These are phyloP conservation scores for Apodospora peruviana DNA, from an alignment of 495 filamentous ascomycete species.

Conservation along the genomic window DNA sequence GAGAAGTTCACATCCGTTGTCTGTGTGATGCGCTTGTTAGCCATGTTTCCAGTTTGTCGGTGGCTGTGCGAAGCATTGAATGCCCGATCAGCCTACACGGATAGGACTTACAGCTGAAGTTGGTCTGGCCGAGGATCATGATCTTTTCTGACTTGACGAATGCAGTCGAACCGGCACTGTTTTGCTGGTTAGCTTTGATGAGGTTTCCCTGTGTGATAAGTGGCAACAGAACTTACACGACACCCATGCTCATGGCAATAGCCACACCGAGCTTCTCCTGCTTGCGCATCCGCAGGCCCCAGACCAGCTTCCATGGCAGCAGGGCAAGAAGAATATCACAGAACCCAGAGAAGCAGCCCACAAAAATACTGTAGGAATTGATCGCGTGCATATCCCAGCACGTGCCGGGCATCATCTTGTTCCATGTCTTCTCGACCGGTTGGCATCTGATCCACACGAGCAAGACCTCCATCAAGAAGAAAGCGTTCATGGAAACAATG, in stretches of 20 bases:
- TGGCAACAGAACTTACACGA: conserved; percentile 16
- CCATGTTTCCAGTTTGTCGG: background rate
- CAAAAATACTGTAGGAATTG: conserved; percentile 8
- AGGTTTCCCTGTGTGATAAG: background rate
- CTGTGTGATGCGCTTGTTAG: conserved; percentile 5
- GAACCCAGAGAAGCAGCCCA: conserved; percentile 19
- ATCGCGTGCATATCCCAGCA: conserved; percentile 15
- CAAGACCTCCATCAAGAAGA: conserved; percentile 11
- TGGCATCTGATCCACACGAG: conserved; percentile 22
- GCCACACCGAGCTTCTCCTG: conserved; percentile 26
- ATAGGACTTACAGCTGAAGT: conserved; percentile 19
- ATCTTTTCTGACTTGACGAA: conserved; percentile 20
- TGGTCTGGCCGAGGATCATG: conserved; percentile 4
- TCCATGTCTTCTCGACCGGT: conserved; percentile 19
- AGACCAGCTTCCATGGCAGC: conserved; percentile 23
- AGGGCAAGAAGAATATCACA: conserved; percentile 23
- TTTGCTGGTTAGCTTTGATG: background rate
- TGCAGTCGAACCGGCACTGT: conserved; percentile 18
- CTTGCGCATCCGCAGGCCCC: conserved; percentile 17
- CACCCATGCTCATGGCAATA: conserved; percentile 27
- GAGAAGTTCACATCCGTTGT: conserved; percentile 19
- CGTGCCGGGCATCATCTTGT: conserved; percentile 4
- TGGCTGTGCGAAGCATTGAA: background rate
- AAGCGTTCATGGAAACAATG: conserved; percentile 21
- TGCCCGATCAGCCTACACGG: background rate